Evolutionary conservation across 225 moss, liverwort and hornwort genomes (phyloP).

Genomic region (Marchantia paleacea): DNA sequence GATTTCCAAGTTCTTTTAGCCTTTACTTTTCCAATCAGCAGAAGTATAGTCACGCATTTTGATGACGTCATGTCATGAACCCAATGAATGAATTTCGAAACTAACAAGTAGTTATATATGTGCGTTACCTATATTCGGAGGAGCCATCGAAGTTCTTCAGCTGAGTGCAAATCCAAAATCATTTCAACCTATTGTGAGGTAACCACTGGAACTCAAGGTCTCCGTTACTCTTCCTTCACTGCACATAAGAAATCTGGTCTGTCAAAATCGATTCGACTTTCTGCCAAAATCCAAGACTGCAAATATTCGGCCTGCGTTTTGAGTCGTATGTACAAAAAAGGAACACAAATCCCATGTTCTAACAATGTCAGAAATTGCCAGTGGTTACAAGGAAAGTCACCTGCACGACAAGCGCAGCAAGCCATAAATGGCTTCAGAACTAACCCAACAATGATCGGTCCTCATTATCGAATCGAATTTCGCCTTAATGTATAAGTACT

Average conservation of each 20-base stretch:
- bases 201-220: background rate
- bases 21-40: background rate
- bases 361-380: background rate
- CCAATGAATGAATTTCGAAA: background rate
- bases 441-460: background rate
- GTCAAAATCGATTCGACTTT: background rate
- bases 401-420: background rate
- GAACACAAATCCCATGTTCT: background rate
- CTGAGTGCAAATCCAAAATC: background rate
- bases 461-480: background rate
- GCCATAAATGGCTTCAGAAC: background rate
- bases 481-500: background rate
- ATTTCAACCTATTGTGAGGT: background rate
- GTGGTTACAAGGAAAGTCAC: background rate
- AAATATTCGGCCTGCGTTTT: too few species aligned
- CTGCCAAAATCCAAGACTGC: background rate
- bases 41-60: background rate
- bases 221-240: background rate
- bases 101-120: background rate
- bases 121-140: slow-evolving; percentile 7
- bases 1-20: background rate
- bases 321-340: background rate
- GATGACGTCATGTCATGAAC: background rate
- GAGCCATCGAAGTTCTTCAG: background rate
- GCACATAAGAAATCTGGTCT: background rate